Base-by-base conservation (phyloP, 2,329 filamentous ascomycete species). In the Lasiodiplodia gonubiensis region DNA sequence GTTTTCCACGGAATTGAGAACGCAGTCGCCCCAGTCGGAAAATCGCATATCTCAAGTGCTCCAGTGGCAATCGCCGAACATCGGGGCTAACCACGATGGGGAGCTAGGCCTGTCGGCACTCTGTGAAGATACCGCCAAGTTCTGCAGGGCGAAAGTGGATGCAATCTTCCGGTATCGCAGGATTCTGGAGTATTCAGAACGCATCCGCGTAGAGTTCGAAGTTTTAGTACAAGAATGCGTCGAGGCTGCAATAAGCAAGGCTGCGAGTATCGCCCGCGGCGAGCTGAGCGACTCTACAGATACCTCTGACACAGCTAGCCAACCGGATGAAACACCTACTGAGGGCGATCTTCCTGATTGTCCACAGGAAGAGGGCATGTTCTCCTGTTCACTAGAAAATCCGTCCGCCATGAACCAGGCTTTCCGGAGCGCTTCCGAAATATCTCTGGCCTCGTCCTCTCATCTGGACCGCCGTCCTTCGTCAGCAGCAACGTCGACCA, bases 151-250 rank as follows among this genome's bases (percentile, higher is more conserved):
- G 53, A 99, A 99, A 77, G 92, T 98, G 1, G 95, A 99, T 74
- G 92, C 94, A 4, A 92, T 98, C 7, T 89, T 96, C 70, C 91
- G 95, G 39, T 93, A 98, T 78, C 90, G 94, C 61, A 90, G 91
- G 72, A 97, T 98, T 61, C 89, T 99, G 37, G 95, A 99, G 77
- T 99, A 99, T 76, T 90, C 94, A 0, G 95, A 99, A 80, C 90
- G 96, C 37, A 97, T 99, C 70, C 92, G 96, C 4, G 87, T 97
- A 55, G 95, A 99, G 74, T 97, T 97, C 74, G 91, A 94, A 33
- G 88, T 96, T 30, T 85, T 97, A 68, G 94, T 99, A 2, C 93
- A 98, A 74, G 93, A 97, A 73, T 99, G 95, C 76, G 97, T 99
- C 64, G 90, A 96, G 69, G 93, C 93, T 69, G 95, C 95, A 10